A percentile compares a stretch with the other conserved stretches of the same genome.
Evolutionary conservation across 805 yeast genomes (phyloP).

Genomic region (Cephaloascus albidus): DNA sequence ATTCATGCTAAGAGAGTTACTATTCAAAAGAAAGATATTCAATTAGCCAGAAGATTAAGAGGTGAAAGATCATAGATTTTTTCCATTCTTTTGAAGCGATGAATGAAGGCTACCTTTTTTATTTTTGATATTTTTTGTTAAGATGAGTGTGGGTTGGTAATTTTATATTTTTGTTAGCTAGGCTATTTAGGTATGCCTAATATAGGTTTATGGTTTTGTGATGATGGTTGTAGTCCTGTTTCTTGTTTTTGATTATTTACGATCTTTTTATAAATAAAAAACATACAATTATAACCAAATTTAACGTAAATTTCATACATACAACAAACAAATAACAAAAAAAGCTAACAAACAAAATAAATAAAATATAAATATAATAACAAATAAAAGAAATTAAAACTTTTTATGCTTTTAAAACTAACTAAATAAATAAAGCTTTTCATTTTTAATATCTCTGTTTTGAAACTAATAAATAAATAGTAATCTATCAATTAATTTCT

Average conservation of each 20-base stretch:
- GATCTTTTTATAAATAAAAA: too few relatives aligned
- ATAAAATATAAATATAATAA: too few relatives aligned
- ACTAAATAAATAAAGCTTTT: not conserved
- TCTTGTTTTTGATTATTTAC: too few relatives aligned
- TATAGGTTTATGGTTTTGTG: too few relatives aligned
- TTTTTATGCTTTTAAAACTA: too few relatives aligned
- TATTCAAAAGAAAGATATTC: conserved; percentile 38
- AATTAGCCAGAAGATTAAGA: conserved; percentile 40
- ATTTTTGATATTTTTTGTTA: too few relatives aligned
- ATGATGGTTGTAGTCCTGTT: too few relatives aligned
- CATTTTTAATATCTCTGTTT: not conserved
- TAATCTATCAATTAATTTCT: too few relatives aligned
- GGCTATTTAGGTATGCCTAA: too few relatives aligned
- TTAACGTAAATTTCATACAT: not conserved
- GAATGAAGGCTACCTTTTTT: not conserved
- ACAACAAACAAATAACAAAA: not conserved
- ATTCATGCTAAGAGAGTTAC: conserved; percentile 41
- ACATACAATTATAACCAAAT: too few relatives aligned
- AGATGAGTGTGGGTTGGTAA: not conserved
- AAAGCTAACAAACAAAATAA: not conserved
- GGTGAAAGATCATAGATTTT: conserved; percentile 27
- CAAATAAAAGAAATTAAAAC: not conserved
- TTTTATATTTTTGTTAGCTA: not conserved
- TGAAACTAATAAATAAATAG: not conserved
- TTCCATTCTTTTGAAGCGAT: not conserved